Evolutionary conservation across 352 stramenopile species (phyloP).

Genomic region (Pythium phragmiticola): DNA sequence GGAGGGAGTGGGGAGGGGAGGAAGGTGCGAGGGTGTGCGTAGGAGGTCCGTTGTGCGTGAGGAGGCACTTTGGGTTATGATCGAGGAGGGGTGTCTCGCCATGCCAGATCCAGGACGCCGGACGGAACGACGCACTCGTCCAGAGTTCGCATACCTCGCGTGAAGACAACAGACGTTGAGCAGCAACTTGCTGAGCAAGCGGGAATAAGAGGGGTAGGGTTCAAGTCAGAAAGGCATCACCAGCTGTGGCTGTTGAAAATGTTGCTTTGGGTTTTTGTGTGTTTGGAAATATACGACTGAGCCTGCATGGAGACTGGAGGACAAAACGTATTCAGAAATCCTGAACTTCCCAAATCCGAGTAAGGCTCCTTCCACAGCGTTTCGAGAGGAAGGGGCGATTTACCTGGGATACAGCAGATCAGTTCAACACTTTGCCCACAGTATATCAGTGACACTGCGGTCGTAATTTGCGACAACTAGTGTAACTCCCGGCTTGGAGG

Average conservation of each 20-base stretch:
- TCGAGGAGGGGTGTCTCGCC: neutral
- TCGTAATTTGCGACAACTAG: neutral
- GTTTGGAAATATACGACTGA: neutral
- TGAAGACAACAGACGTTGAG: neutral
- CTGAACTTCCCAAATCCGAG: neutral
- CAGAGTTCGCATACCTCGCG: neutral
- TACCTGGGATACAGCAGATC: neutral
- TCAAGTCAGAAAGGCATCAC: neutral
- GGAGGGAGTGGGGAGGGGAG: neutral
- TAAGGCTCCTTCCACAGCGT: too few species aligned
- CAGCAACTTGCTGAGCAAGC: neutral
- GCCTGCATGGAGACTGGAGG: neutral
- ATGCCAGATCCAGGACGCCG: constrained; percentile 2
- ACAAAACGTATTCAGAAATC: neutral
- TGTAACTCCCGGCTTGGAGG: neutral
- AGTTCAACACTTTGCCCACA: neutral
- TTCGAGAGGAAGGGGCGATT: too few species aligned
- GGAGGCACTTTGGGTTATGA: constrained; percentile 18
- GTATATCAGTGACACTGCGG: neutral
- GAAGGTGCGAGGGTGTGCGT: too few species aligned
- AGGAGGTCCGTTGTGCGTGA: neutral
- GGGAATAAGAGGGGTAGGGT: neutral
- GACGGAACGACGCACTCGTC: neutral
- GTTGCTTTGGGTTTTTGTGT: neutral
- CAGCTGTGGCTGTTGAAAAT: neutral